Conservation (phyloP, 805 yeast genomes). For the Ogataea nitratoaversa region DNA sequence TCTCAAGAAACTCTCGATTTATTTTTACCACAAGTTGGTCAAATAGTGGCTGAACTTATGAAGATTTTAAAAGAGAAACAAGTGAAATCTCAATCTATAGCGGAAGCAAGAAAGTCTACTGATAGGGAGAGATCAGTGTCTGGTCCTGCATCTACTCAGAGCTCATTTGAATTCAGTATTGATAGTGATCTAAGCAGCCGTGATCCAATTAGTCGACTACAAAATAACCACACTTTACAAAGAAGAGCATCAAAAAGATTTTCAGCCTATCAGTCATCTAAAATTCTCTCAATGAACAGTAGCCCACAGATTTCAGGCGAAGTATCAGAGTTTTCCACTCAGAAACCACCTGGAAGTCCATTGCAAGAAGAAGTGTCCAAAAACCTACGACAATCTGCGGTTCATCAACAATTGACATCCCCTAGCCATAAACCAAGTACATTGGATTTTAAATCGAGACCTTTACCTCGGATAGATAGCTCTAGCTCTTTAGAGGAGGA, state of each 20-base stretch:
- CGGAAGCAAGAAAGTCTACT: conserved; percentile 12
- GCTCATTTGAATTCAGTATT: conserved; percentile 3
- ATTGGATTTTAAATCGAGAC: not conserved
- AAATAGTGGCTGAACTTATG: conserved; percentile 75
- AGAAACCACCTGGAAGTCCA: conserved; percentile 21
- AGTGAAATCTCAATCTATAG: conserved; percentile 30
- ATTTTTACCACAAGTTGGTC: conserved; percentile 80
- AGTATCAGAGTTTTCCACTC: conserved; percentile 3
- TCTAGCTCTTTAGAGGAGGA: not conserved
- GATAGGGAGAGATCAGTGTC: conserved; percentile 23
- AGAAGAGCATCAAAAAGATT: conserved; percentile 91
- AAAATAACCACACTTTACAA: conserved; percentile 77
- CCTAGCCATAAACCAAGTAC: conserved; percentile 3
- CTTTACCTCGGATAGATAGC: conserved; percentile 1
- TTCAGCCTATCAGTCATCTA: conserved; percentile 73
- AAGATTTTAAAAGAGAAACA: conserved; percentile 82
- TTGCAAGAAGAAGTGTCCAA: conserved; percentile 22
- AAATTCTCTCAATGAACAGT: conserved; percentile 27
- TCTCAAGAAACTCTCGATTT: conserved; percentile 76
- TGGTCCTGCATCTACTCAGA: conserved; percentile 19
- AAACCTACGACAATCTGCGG: conserved; percentile 23
- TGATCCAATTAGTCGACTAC: conserved; percentile 74
- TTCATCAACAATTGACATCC: conserved; percentile 19
- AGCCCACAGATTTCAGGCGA: conserved; percentile 6
- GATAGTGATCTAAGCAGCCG: not conserved